A percentile compares a stretch with the other conserved stretches of the same genome.
Conservation (phyloP, 495 filamentous ascomycete genomes). For the Geopyxis carbonaria region DNA sequence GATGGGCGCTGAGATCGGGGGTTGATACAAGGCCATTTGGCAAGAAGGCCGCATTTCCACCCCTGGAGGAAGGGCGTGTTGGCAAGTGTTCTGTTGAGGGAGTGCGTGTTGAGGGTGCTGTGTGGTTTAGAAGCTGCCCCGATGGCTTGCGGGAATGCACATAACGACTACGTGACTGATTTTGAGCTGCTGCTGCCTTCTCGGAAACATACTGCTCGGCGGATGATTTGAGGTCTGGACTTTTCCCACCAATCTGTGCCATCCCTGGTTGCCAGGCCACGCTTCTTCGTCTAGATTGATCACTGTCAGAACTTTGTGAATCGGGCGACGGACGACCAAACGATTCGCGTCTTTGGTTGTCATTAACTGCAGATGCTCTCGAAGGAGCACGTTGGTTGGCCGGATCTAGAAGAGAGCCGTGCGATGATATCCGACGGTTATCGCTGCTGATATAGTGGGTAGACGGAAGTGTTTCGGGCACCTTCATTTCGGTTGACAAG, state of each 20-base stretch:
- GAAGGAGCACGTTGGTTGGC: conserved; percentile 17
- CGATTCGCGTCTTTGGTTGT: conserved; percentile 4
- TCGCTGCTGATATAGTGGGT: conserved; percentile 9
- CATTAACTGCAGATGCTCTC: conserved; percentile 14
- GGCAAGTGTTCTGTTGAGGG: conserved; percentile 25
- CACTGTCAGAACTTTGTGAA: not conserved
- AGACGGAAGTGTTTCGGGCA: conserved; percentile 5
- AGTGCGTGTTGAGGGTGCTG: conserved; percentile 14
- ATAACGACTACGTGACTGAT: conserved; percentile 32
- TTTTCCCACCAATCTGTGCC: conserved; percentile 29
- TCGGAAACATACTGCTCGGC: conserved; percentile 82
- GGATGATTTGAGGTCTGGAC: conserved; percentile 30
- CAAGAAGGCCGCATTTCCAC: conserved; percentile 21
- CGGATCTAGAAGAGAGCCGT: conserved; percentile 8
- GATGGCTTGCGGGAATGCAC: conserved; percentile 44
- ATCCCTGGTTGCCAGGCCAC: conserved; percentile 68
- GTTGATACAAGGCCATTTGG: conserved; percentile 20
- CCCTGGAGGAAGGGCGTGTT: conserved; percentile 36
- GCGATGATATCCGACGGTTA: conserved; percentile 8
- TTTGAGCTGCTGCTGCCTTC: conserved; percentile 39
- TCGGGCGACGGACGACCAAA: not conserved
- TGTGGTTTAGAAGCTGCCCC: conserved; percentile 22
- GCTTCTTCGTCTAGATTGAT: conserved; percentile 38
- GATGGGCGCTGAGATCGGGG: conserved; percentile 41
- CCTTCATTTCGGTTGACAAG: conserved; percentile 22